These are phyloP conservation scores for Suillus clintonianus DNA, from an alignment of 768 basidiomycete genomes.

Conservation along the genomic window DNA sequence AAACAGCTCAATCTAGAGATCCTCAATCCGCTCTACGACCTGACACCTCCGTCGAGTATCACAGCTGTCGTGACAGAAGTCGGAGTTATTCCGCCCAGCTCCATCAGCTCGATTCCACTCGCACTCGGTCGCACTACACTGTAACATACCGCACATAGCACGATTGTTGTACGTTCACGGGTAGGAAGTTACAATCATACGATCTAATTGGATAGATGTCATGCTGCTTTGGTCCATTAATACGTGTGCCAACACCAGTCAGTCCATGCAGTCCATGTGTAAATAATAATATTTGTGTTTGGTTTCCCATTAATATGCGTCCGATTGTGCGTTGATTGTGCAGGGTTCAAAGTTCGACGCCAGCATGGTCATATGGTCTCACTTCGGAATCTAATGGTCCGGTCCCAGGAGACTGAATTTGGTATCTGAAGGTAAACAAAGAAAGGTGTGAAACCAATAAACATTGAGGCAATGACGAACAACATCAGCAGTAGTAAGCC, in stretches of 20 bases:
- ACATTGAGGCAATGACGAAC: neutral
- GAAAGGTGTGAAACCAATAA: neutral
- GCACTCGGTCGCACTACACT: conserved; percentile 43
- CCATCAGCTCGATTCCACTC: conserved; percentile 81
- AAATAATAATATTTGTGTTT: neutral
- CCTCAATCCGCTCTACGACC: conserved; percentile 88
- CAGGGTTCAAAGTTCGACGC: neutral
- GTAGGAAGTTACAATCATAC: conserved; percentile 1
- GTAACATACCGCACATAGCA: neutral
- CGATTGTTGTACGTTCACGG: neutral
- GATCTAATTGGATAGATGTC: neutral
- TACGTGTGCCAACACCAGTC: neutral
- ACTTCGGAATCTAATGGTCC: neutral
- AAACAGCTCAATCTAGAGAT: conserved; percentile 65
- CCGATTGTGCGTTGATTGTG: neutral
- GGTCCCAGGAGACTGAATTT: neutral
- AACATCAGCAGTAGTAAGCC: neutral
- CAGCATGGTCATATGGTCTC: neutral
- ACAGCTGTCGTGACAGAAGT: conserved; percentile 98
- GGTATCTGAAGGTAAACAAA: neutral
- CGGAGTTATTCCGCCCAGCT: conserved; percentile 90
- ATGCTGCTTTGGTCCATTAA: neutral
- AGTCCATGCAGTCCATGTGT: neutral
- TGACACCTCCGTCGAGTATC: conserved; percentile 89
- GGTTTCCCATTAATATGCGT: neutral